Evolutionary conservation across 176 grass and related monocot genomes (phyloP), one percentile per base, ranked within the genome.

Genomic region (Stipa capillata): DNA sequence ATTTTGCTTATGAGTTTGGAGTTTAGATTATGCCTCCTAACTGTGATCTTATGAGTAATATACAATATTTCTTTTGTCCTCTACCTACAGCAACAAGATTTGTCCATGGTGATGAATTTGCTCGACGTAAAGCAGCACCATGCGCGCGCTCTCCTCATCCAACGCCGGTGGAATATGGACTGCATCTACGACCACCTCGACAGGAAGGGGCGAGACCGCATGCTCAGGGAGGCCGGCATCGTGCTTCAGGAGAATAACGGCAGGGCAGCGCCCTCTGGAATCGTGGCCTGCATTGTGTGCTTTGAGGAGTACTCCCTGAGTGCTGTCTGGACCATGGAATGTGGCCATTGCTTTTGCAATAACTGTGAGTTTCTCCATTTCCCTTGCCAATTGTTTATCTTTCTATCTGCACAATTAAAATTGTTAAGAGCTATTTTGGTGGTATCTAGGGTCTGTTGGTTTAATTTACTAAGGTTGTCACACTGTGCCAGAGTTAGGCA

Each of bases 81-180:
- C 57, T 73, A 74, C 69, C 51, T 25, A 29, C 62, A 90, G 89
- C 73, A 87, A 64, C 27, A 80, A 49, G 84, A 87, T 43, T 16
- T 87, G 40, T 74, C 44, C 23, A 80, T 64, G 7, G 80, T 90
- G n/a, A 90, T 72, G 89, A 83, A 65, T 54, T 53, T 90, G 69
- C 40, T 90, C 34, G n/a, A 42, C 17, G 39, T 90, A 45, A 90
- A 87, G 23, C 74, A 83, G 71, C 61, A 87, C 17, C 69, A 90
- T 16, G 89, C 89, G 1, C 79, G 89, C 4, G 13, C 80, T 10
- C 80, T 90, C 36, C 80, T 90, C 47, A 90, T 84, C 45, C 72
- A 87, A 47, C 85, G 87, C 18, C 80, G 80, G 11, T 90, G 88
- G 89, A 87, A 74, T 45, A 33, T 87, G 2, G 75, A 90, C 44